phyloP scores from a whole-genome alignment of 2,329 filamentous ascomycete species.

The Colletotrichum sp. region DNA sequence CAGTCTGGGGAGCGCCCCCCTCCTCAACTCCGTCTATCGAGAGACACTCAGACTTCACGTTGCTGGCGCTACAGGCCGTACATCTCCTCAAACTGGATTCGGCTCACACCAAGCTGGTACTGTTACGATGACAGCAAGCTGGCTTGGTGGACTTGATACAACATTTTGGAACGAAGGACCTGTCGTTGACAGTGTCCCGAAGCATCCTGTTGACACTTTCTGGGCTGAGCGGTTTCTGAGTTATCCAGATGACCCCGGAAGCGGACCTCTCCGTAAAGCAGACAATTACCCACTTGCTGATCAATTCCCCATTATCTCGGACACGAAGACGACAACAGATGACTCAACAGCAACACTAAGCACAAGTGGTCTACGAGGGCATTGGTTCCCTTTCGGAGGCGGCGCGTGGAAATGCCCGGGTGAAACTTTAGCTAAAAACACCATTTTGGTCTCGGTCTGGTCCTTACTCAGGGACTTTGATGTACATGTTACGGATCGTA shows the following conservation, averaged over 20 bases:
- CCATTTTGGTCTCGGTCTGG: neutral
- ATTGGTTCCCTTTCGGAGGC: constrained; percentile 14
- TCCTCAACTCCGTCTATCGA: constrained; percentile 13
- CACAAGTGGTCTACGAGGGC: neutral
- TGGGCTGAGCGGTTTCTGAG: constrained; percentile 24
- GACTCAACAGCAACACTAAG: neutral
- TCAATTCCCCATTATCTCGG: too few species aligned
- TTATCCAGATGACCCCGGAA: constrained; percentile 20
- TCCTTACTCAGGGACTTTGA: neutral
- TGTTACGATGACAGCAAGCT: neutral
- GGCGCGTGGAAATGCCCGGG: constrained; percentile 16
- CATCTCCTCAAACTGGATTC: neutral
- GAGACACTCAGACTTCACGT: constrained; percentile 6
- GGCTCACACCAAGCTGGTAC: neutral
- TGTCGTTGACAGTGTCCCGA: neutral
- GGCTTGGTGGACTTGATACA: constrained; percentile 4
- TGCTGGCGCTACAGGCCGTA: neutral
- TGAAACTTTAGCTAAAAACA: constrained; percentile 6
- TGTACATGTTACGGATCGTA: neutral
- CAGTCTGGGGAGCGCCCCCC: neutral
- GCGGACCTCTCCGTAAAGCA: constrained; percentile 10
- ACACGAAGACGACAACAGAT: neutral
- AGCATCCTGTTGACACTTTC: constrained; percentile 10
- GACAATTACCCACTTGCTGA: neutral
- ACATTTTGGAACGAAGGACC: constrained; percentile 2